Conservation (phyloP, 345 rosid species). For the Clausena lansium region DNA sequence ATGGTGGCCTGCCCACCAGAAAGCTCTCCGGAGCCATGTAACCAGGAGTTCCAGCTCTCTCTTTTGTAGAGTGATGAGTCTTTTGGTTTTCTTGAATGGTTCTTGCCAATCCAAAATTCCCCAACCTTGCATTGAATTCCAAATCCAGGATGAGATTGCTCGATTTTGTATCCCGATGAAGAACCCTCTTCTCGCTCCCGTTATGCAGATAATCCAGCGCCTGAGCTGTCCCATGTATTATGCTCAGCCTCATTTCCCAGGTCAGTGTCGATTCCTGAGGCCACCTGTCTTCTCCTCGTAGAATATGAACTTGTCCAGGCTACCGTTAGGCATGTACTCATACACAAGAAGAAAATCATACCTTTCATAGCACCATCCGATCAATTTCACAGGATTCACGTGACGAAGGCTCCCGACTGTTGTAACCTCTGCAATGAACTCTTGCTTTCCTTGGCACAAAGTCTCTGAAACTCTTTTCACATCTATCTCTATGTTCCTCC, state of each 20-base stretch:
- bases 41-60: slow-evolving; percentile 63
- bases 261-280: slow-evolving; percentile 19
- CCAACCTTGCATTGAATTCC: slow-evolving; percentile 47
- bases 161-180: slow-evolving; percentile 67
- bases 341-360: slow-evolving; percentile 57
- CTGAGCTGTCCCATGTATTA: slow-evolving; percentile 52
- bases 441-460: slow-evolving; percentile 70
- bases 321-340: slow-evolving; percentile 52
- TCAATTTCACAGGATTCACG: slow-evolving; percentile 60
- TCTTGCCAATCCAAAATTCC: slow-evolving; percentile 79
- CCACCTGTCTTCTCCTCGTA: slow-evolving; percentile 13
- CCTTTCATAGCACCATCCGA: slow-evolving; percentile 76
- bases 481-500: slow-evolving; percentile 54
- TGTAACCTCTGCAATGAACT: slow-evolving; percentile 36
- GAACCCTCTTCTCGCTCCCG: slow-evolving; percentile 46
- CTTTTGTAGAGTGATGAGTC: slow-evolving; percentile 71
- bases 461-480: slow-evolving; percentile 64
- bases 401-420: slow-evolving; percentile 52
- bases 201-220: slow-evolving; percentile 72
- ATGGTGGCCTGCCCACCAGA: slow-evolving; percentile 54
- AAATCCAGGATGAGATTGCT: slow-evolving; percentile 79
- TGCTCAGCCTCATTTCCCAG: slow-evolving; percentile 51
- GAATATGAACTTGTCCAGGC: slow-evolving; percentile 61
- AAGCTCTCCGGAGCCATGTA: slow-evolving; percentile 86
- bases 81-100: slow-evolving; percentile 46